Percentiles rank a stretch among this genome's conserved stretches.
phyloP scores from a whole-genome alignment of 176 grass and related monocot genomes.

The Saccharum officinarum region DNA sequence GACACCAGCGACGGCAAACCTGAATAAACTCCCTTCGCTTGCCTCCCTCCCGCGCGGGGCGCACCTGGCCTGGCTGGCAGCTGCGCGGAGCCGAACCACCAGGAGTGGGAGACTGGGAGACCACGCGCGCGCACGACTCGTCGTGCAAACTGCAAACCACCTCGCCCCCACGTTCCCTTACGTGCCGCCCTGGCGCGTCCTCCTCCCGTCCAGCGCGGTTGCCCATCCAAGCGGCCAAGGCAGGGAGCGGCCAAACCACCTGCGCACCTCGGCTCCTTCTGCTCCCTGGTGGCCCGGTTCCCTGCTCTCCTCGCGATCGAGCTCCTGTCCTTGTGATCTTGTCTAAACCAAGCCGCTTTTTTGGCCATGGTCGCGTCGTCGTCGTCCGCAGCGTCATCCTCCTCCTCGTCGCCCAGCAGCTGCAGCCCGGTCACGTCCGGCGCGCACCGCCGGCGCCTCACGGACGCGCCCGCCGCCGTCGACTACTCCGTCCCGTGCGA shows the following conservation, averaged over 20 bases:
- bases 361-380: slow-evolving; percentile 27
- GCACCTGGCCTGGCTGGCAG: too few relatives aligned
- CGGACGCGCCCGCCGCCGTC: background rate
- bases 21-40: background rate
- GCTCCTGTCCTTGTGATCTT: background rate
- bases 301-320: slow-evolving; percentile 3
- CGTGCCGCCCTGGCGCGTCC: slow-evolving; percentile 5
- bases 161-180: background rate
- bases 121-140: background rate
- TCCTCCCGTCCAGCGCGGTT: background rate
- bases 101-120: background rate
- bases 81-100: background rate
- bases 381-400: background rate
- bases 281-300: background rate
- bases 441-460: slow-evolving; percentile 44
- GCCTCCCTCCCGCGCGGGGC: too few relatives aligned
- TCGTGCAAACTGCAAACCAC: slow-evolving; percentile 14
- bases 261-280: background rate
- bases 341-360: background rate
- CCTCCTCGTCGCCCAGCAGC: slow-evolving; percentile 6
- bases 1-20: background rate
- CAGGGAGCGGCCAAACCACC: background rate
- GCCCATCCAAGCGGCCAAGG: slow-evolving; percentile 2
- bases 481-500: background rate
- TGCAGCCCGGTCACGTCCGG: background rate